phyloP scores from a whole-genome alignment of 129 eudicot genomes.

The Flaveria bidentis region DNA sequence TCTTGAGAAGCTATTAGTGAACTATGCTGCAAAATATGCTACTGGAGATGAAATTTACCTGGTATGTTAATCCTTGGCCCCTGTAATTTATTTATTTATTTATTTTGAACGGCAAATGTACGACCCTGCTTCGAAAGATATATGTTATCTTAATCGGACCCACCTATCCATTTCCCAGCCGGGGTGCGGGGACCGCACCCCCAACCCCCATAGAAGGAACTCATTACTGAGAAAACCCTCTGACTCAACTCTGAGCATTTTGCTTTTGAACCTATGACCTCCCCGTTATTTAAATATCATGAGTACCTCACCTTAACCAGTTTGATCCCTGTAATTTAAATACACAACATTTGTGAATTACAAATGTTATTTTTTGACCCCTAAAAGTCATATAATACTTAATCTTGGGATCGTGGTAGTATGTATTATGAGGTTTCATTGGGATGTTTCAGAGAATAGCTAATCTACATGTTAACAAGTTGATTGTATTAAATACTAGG shows the following conservation, averaged over 20 bases:
- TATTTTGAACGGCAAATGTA: no score
- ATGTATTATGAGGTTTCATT: background rate
- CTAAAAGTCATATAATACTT: background rate
- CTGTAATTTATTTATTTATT: background rate
- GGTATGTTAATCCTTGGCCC: constrained; percentile 46
- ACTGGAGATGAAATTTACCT: constrained; percentile 77
- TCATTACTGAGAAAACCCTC: no score
- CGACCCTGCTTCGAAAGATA: no score
- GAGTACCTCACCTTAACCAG: no score
- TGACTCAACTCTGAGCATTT: no score
- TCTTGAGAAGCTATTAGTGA: constrained; percentile 67
- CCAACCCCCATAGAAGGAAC: no score
- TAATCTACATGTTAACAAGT: background rate
- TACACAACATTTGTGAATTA: background rate
- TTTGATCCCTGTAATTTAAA: background rate
- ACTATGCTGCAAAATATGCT: constrained; percentile 80
- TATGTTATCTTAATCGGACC: no score
- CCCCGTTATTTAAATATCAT: no score
- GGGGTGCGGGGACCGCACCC: no score
- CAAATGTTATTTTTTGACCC: constrained; percentile 1
- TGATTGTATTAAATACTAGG: background rate
- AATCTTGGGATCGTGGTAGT: background rate
- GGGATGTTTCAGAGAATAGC: constrained; percentile 7
- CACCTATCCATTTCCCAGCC: no score
- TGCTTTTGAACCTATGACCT: no score